These are phyloP conservation scores for Neovahlkampfia damariscottae DNA, from an alignment of 78 protist genomes.

Conservation along the genomic window DNA sequence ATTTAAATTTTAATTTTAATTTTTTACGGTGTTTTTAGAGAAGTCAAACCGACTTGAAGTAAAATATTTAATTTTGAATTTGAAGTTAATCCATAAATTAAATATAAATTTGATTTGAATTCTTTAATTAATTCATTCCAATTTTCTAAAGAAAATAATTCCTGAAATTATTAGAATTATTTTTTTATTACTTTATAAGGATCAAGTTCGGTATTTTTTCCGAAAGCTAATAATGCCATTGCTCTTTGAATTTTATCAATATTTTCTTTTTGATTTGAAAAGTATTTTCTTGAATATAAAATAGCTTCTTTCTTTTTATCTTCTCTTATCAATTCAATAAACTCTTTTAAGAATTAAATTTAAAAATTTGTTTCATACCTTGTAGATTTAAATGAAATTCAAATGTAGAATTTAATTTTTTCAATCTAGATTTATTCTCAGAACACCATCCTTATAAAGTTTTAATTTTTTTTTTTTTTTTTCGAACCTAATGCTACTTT, in stretches of 20 bases:
- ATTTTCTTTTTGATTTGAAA: not conserved
- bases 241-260: not conserved
- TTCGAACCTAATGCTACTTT: not conserved
- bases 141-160: not conserved
- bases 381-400: not conserved
- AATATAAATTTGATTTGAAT: not conserved
- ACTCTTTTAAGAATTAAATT: too few species aligned
- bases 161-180: too few species aligned
- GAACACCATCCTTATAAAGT: slow-evolving; percentile 1
- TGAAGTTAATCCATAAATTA: not conserved
- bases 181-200: not conserved
- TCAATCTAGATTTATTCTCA: slow-evolving; percentile 5
- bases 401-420: not conserved
- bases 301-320: not conserved
- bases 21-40: slow-evolving; percentile 4
- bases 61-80: not conserved
- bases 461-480: too few species aligned
- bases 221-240: slow-evolving; percentile 5
- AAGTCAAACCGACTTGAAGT: not conserved
- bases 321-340: not conserved
- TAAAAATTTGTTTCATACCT: too few species aligned
- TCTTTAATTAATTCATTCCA: not conserved
- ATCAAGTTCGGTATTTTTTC: not conserved
- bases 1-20: not conserved
- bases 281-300: not conserved